phyloP scores from a whole-genome alignment of 805 yeast genomes.

The Phaffomyces antillensis region DNA sequence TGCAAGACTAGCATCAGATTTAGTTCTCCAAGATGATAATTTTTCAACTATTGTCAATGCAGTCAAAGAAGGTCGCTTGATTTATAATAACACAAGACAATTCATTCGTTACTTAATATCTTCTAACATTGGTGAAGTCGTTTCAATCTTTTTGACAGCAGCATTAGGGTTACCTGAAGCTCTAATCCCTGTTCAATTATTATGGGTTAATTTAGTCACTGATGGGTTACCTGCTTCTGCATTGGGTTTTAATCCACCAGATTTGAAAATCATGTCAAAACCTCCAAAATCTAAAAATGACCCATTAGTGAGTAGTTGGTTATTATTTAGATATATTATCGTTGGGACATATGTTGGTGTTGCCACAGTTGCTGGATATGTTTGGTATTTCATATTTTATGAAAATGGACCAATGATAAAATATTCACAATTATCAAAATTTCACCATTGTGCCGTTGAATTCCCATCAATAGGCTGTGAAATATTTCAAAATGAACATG shows the following conservation, averaged over 20 bases:
- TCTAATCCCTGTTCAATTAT: conserved; percentile 48
- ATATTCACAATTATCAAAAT: conserved; percentile 27
- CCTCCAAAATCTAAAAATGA: conserved; percentile 32
- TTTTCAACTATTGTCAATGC: conserved; percentile 52
- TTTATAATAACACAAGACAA: conserved; percentile 35
- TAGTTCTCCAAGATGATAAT: conserved; percentile 47
- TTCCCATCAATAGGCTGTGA: conserved; percentile 29
- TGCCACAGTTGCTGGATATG: conserved; percentile 36
- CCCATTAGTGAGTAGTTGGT: conserved; percentile 32
- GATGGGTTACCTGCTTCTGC: conserved; percentile 58
- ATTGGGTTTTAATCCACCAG: conserved; percentile 41
- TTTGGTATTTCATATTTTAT: conserved; percentile 32
- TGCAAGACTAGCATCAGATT: conserved; percentile 52
- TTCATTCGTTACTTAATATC: conserved; percentile 39
- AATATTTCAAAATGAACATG: conserved; percentile 23
- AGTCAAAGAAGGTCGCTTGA: conserved; percentile 48
- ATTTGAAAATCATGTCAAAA: conserved; percentile 29
- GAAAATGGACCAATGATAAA: conserved; percentile 30
- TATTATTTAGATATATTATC: conserved; percentile 31
- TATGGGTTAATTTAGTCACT: conserved; percentile 52
- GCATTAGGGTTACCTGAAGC: conserved; percentile 47
- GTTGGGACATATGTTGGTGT: conserved; percentile 34
- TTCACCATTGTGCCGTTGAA: conserved; percentile 27
- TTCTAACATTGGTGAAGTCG: conserved; percentile 51
- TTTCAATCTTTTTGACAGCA: conserved; percentile 47